Evolutionary conservation across 2,329 filamentous ascomycete genomes (phyloP).

Genomic region (Aspergillus pseudoglaucus): DNA sequence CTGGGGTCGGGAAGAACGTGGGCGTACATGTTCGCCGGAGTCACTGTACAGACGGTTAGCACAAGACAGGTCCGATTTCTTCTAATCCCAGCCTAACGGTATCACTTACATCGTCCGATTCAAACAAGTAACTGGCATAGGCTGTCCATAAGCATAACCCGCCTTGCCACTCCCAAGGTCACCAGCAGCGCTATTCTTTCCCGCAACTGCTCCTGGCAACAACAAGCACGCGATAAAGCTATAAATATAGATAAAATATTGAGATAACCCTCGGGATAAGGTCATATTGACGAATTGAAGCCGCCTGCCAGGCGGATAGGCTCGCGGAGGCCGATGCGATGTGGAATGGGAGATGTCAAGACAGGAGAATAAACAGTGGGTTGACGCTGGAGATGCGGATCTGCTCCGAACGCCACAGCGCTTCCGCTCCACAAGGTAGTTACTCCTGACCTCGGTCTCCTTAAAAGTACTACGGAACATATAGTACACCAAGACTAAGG

Average conservation of each 20-base stretch:
- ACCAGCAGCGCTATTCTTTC: slow-evolving; percentile 15
- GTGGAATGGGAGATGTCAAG: background rate
- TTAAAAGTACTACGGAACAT: too few species aligned
- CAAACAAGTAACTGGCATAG: slow-evolving; percentile 66
- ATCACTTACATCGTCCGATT: slow-evolving; percentile 63
- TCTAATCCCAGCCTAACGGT: background rate
- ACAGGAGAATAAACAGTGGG: background rate
- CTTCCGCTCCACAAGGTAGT: background rate
- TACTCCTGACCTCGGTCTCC: background rate
- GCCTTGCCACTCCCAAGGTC: slow-evolving; percentile 12
- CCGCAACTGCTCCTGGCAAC: slow-evolving; percentile 17
- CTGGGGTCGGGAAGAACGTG: background rate
- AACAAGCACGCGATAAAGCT: slow-evolving; percentile 12
- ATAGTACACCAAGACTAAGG: background rate
- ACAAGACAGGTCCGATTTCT: background rate
- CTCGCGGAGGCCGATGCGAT: background rate
- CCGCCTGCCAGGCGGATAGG: slow-evolving; percentile 3
- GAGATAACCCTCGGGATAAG: slow-evolving; percentile 1
- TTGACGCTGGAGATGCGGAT: background rate
- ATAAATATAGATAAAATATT: slow-evolving; percentile 4
- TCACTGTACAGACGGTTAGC: slow-evolving; percentile 14
- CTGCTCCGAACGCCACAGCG: background rate
- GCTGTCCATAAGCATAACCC: slow-evolving; percentile 49
- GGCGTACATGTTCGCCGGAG: slow-evolving; percentile 26
- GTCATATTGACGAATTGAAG: slow-evolving; percentile 6